Conservation (phyloP, 1,284 basidiomycete species). For the Tylopilus sp. region DNA sequence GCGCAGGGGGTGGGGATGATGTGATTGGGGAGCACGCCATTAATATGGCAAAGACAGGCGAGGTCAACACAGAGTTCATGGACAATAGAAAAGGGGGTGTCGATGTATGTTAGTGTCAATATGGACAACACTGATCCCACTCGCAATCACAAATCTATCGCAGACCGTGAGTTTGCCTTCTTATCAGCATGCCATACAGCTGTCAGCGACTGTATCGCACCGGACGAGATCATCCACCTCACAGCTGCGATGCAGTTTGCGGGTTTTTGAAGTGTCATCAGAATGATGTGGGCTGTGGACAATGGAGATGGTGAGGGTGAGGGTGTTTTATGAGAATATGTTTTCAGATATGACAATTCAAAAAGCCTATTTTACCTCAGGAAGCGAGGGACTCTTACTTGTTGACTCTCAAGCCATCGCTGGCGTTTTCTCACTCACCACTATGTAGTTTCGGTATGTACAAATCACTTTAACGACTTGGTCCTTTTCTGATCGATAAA, state of each 20-base stretch:
- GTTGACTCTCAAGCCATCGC: slow-evolving; percentile 55
- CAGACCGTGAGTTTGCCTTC: slow-evolving; percentile 27
- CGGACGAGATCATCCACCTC: slow-evolving; percentile 32
- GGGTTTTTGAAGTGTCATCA: slow-evolving; percentile 31
- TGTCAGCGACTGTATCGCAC: slow-evolving; percentile 6
- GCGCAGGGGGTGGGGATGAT: background rate
- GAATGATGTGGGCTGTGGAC: slow-evolving; percentile 39
- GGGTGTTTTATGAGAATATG: slow-evolving; percentile 31
- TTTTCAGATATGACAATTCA: slow-evolving; percentile 34
- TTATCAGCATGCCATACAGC: slow-evolving; percentile 35
- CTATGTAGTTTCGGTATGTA: slow-evolving; percentile 62
- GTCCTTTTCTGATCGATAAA: background rate
- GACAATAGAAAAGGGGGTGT: too few species aligned
- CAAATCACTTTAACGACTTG: background rate
- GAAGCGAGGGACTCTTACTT: slow-evolving; percentile 62
- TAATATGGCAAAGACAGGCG: background rate
- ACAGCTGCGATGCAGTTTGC: slow-evolving; percentile 36
- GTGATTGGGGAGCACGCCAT: background rate
- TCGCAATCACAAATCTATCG: background rate
- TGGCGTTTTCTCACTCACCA: slow-evolving; percentile 64
- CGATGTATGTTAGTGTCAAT: too few species aligned
- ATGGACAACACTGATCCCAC: too few species aligned
- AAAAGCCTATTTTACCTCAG: slow-evolving; percentile 53
- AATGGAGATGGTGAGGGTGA: slow-evolving; percentile 28
- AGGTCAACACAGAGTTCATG: too few species aligned